Evolutionary conservation across 495 filamentous ascomycete species (phyloP).

Genomic region (Cairneyella variabilis): DNA sequence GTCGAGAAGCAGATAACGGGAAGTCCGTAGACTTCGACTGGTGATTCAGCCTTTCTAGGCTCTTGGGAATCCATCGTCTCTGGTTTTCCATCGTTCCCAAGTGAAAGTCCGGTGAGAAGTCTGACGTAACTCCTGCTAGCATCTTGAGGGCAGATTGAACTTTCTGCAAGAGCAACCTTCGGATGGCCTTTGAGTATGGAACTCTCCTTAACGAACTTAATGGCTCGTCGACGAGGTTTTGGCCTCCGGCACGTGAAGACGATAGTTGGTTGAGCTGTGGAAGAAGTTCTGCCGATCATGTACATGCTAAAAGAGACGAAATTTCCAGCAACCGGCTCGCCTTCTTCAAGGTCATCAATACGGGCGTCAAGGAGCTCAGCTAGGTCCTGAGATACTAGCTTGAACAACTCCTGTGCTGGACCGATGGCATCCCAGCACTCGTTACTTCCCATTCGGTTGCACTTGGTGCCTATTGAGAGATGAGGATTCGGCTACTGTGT

Average conservation of each 20-base stretch:
- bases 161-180: not conserved
- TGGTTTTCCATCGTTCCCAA: no score
- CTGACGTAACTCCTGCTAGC: not conserved
- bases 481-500: not conserved
- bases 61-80: no score
- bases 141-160: not conserved
- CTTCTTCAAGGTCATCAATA: constrained; percentile 1
- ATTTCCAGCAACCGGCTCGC: constrained; percentile 1
- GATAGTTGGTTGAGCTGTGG: not conserved
- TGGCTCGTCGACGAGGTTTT: not conserved
- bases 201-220: constrained; percentile 7
- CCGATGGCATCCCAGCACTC: constrained; percentile 7
- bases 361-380: constrained; percentile 4
- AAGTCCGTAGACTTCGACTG: not conserved
- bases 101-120: not conserved
- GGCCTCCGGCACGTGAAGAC: constrained; percentile 5
- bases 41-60: no score
- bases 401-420: not conserved
- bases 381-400: not conserved
- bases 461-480: not conserved
- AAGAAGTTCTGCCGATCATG: not conserved
- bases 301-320: constrained; percentile 5
- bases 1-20: not conserved
- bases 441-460: not conserved
- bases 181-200: constrained; percentile 2